Conservation (phyloP, 192 early-diverging fungal species). For the Coemansia guatemalensis region DNA sequence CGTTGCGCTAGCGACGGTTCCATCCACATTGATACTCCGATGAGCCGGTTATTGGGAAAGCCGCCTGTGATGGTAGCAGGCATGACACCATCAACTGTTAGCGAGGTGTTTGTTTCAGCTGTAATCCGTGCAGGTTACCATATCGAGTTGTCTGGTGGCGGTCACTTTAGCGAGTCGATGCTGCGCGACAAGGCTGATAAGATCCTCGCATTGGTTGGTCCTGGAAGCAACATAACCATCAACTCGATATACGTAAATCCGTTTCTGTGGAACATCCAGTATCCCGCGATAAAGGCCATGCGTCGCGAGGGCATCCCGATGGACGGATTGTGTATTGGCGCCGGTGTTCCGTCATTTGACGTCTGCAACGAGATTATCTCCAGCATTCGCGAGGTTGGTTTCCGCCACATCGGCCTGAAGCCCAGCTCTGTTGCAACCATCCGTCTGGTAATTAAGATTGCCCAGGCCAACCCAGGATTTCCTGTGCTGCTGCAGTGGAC, state of each 20-base stretch:
- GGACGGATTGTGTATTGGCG: conserved; percentile 89
- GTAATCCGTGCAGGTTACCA: conserved; percentile 90
- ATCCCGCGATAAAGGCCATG: conserved; percentile 81
- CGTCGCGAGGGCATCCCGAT: conserved; percentile 87
- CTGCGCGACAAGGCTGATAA: conserved; percentile 78
- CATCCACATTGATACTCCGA: conserved; percentile 77
- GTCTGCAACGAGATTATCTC: conserved; percentile 82
- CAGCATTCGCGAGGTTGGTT: conserved; percentile 77
- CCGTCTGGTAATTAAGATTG: conserved; percentile 82
- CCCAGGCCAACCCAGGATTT: conserved; percentile 82
- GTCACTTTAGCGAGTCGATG: conserved; percentile 81
- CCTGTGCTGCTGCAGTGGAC: conserved; percentile 95
- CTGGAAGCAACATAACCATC: conserved; percentile 83
- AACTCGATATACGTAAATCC: conserved; percentile 91
- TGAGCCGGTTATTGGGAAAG: conserved; percentile 84
- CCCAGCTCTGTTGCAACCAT: conserved; percentile 88
- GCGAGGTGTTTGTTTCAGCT: conserved; percentile 78
- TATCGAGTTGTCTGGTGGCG: conserved; percentile 89
- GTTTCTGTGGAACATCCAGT: conserved; percentile 84
- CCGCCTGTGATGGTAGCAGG: conserved; percentile 92
- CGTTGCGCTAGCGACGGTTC: conserved; percentile 56
- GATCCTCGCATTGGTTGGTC: conserved; percentile 73
- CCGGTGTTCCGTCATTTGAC: conserved; percentile 86
- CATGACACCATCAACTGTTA: conserved; percentile 91
- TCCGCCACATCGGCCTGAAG: conserved; percentile 89